Conservation (phyloP, 306 rosid genomes). For the Acacia confusa region DNA sequence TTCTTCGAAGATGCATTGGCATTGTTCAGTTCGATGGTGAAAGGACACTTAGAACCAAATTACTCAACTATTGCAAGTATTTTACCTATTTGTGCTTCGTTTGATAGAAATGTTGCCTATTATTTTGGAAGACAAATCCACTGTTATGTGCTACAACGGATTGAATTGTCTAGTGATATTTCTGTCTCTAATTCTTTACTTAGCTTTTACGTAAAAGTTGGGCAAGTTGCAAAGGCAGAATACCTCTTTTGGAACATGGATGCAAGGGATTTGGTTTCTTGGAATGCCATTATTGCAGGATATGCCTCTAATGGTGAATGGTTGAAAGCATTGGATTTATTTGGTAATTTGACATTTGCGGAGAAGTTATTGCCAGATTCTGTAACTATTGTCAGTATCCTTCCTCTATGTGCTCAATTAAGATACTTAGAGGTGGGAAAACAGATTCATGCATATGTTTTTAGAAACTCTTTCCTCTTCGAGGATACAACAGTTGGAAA, state of each 20-base stretch:
- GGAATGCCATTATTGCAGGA: conserved; percentile 88
- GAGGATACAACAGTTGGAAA: conserved; percentile 65
- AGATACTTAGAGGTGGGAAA: conserved; percentile 54
- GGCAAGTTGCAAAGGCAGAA: conserved; percentile 58
- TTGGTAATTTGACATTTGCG: conserved; percentile 47
- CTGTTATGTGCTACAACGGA: conserved; percentile 56
- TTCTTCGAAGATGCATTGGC: conserved; percentile 48
- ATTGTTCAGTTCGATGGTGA: conserved; percentile 60
- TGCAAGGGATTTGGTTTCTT: conserved; percentile 81
- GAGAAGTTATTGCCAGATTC: conserved; percentile 53
- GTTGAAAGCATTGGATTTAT: conserved; percentile 68
- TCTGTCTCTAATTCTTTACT: conserved; percentile 77
- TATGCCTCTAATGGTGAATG: conserved; percentile 64
- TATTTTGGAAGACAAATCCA: conserved; percentile 70
- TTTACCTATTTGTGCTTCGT: conserved; percentile 67
- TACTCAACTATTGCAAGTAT: conserved; percentile 66
- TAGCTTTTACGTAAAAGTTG: conserved; percentile 72
- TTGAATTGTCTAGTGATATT: conserved; percentile 55
- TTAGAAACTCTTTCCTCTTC: conserved; percentile 48
- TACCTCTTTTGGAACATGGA: conserved; percentile 60
- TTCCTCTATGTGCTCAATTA: conserved; percentile 68
- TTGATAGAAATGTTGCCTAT: conserved; percentile 45
- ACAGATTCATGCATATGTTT: conserved; percentile 67
- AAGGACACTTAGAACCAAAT: conserved; percentile 63
- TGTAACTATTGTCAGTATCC: conserved; percentile 72